Evolutionary conservation across 805 yeast species (phyloP), one percentile per base, ranked within the genome.

Genomic region (Kodamaea sagamina): DNA sequence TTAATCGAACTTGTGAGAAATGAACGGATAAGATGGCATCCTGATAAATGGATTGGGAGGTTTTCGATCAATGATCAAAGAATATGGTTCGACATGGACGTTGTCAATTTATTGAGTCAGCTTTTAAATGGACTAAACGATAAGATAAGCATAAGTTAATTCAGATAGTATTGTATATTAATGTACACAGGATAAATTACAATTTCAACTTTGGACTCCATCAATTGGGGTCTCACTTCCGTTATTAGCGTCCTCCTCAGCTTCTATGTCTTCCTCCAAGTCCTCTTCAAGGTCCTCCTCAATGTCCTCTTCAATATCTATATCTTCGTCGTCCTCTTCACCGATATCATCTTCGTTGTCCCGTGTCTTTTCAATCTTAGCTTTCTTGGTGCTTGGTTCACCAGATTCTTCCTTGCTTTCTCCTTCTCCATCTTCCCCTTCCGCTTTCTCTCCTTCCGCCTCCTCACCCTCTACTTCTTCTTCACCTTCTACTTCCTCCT

Each of bases 1-100:
- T 29, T 63, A 19, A 11, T 46, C 2, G 61, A 53, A 1, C 45
- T 68, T 12, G 39, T 69, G 4, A 78, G 74, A 45, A 50, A 46
- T 21, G 89, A 83, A 51, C 57, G 89, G 42, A 58, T 82, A 4
- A 61, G 77, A 47, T 83, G 89, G 89, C 89, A 83, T 56, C 89
- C 89, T 1, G 89, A 83, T 54, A 75, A 73, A 52, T 76, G 83
- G 81, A 52, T 57, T 8, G 55, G 58, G 8, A 56, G 55, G 28
- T 52, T 67, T 19, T 27, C 15, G 10, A 31, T n/a, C 5, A 15
- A 32, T 9, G 32, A 39, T 10, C 37, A 15, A 1, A 40, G 18
- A 13, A 18, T 52, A 36, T 15, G 49, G 39, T 48, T 61, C 39
- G 63, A 62, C 43, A 43, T 47, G 49, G 61, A 62, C 22, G 50